These are phyloP conservation scores for Lophiotrema nucula DNA, from an alignment of 495 filamentous ascomycete genomes.

Conservation along the genomic window DNA sequence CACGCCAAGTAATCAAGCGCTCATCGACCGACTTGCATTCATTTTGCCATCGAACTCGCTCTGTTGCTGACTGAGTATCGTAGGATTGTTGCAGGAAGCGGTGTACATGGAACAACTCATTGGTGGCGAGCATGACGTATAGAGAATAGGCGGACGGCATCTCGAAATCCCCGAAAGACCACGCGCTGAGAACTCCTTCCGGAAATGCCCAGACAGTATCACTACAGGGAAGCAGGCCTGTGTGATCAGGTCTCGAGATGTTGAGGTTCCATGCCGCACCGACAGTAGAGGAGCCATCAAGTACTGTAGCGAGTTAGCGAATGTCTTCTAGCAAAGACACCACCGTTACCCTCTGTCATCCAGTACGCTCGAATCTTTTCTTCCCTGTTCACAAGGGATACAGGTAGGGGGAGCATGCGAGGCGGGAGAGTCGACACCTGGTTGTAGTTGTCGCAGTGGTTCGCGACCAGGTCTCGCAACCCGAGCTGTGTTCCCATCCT, in stretches of 20 bases:
- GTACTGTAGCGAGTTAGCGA: constrained; percentile 16
- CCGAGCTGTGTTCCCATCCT: constrained; percentile 35
- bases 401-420: constrained; percentile 29
- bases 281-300: constrained; percentile 38
- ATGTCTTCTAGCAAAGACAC: background rate
- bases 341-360: constrained; percentile 40
- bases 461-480: constrained; percentile 29
- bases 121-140: constrained; percentile 36
- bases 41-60: constrained; percentile 37
- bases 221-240: constrained; percentile 29
- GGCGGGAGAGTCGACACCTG: constrained; percentile 33
- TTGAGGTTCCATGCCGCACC: constrained; percentile 38
- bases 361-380: constrained; percentile 41
- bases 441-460: constrained; percentile 29
- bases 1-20: constrained; percentile 36
- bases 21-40: constrained; percentile 38
- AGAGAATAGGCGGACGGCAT: constrained; percentile 28
- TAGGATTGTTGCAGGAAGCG: constrained; percentile 38
- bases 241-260: constrained; percentile 21
- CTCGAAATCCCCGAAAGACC: constrained; percentile 21
- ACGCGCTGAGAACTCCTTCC: constrained; percentile 28
- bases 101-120: constrained; percentile 38
- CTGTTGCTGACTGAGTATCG: constrained; percentile 30
- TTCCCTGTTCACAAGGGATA: constrained; percentile 36
- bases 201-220: constrained; percentile 32